Base-by-base conservation (phyloP, 1,284 basidiomycete genomes). In the Phylloporus sp. region DNA sequence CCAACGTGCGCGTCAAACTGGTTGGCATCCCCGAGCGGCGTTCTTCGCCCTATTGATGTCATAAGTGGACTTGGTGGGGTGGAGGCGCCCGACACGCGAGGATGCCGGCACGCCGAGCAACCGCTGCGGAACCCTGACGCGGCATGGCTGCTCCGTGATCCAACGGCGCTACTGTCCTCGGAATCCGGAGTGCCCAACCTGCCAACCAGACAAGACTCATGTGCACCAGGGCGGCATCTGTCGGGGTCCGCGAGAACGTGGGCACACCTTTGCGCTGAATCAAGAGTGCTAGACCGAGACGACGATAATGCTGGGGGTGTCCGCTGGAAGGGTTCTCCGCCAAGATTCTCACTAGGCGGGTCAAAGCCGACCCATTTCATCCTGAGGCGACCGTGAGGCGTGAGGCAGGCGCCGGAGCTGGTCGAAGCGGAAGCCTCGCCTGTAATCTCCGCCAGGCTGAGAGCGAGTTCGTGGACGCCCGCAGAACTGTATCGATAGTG, bases 41-140 rank as follows among this genome's bases (percentile, higher is more conserved):
- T 60, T 49, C 29, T 27, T 23, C 27, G 59, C 29, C 60, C 62
- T 15, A 63, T 35, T n/a, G 57, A 45, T 15, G 25, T 14, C 35
- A 55, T 63, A 20, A 20, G 62, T 55, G 66, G 69, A 29, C 55
- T 75, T 23, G 63, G 41, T 20, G 69, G 70, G 25, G 62, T 14
- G 20, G 66, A 70, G 47, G 67, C 53, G 43, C 59, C 41, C 7
- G 70, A 70, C 29, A 64, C n/a, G 29, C 74, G 71, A 59, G 64
- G 68, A 27, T 73, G 77, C 60, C 71, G 69, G 68, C 75, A 76
- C 15, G 77, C 74, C 8, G 67, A 61, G 64, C 75, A 76, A 61
- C 75, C 75, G 67, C 75, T 78, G 10, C 77, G 75, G 70, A 78
- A 76, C 64, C 62, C 71, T 27, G 66, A 64, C 29, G 49, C 32